Base-by-base conservation (phyloP, 108 stramenopile species). In the Thalassiosira profunda region DNA sequence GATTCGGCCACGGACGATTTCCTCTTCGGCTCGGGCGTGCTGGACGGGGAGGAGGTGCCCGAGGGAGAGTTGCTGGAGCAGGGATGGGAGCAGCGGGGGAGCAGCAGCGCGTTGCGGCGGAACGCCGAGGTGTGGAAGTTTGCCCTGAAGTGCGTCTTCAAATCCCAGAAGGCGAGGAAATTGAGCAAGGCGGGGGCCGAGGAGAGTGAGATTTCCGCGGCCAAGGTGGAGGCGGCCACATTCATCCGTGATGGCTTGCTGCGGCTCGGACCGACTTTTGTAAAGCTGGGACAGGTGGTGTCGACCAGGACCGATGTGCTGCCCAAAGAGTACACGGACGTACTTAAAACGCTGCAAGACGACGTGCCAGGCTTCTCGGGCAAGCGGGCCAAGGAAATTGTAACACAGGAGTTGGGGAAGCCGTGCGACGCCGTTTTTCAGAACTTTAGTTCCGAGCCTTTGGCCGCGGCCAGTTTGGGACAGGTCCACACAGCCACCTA, bases 301-400 rank as follows among this genome's bases (percentile, higher is more conserved):
- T 76, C 79, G 7, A 90, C 89, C 5, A 61, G 98, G 14, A 97
- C 95, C 11, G 98, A 98, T 76, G 87, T 98, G 1, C 74, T 98
- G 12, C 90, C 96, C 3, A 63, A 56, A 55, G 93, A 93, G 51
- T 97, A 86, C 64, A 97, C 94, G 9, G 91, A 97, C 61, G 90
- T 93, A 26, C 80, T 98, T 20, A 87, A 89, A 57, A 83, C 87
- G 12, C 79, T 98, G 26, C 97, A 97, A 81, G 98, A 98, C 62
- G 90, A 98, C 36, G 98, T 98, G 0, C 98, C 98, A 18, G 94
- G 90, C 0, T 98, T 98, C 47, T 78, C 83, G 4, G 96, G 96
- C 3, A 81, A 53, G 18, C 72, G 84, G 11, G 98, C 98, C 23
- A 89, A 94, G 69, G 74, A 87, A 59, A 97, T 98, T 57, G 77